Evolutionary conservation across 106 monocot species (phyloP), one percentile per base, ranked within the genome.

Genomic region (Platanthera guangdongensis): DNA sequence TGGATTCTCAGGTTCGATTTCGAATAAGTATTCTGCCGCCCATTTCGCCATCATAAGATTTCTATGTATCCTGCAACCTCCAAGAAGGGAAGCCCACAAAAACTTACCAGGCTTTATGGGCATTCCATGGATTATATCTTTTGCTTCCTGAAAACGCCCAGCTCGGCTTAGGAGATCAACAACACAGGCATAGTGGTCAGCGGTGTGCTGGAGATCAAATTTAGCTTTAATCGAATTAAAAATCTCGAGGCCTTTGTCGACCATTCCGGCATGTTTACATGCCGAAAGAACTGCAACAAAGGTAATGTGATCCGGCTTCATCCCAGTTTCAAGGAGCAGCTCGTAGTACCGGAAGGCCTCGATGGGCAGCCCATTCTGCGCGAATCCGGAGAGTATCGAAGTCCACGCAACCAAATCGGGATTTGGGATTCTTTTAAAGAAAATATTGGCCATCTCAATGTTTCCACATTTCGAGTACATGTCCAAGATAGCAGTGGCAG

Each of bases 391-490:
- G 39, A 81, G 68, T 49, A 81, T 14, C 0, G 80, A 75, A 9
- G 80, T 75, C 80, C 80, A 81, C 45, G 75, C 45, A 21, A 81
- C 69, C 51, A 81, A 57, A 45, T 81, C 80, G 1, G 75, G 75
- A 9, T 70, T 54, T 16, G 48, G 47, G 67, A 81, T 75, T 46
- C 25, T 19, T 47, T 50, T 55, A 70, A 75, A 81, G 18, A 75
- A 69, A 9, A 22, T 13, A 50, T 73, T 47, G 3, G 69, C 80
- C 46, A 68, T 81, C 28, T 75, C 75, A 68, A 81, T 54, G 69
- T 75, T 81, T 52, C 80, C 80, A 21, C 80, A 81, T 70, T 81
- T 81, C 0, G 80, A 52, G 57, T 81, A 81, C 80, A 81, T 81
- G 57, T 81, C 65, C 4, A 81, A 53, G 46, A 81, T 4, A 12